These are phyloP conservation scores for Paradendryphiella salina DNA, from an alignment of 2,329 filamentous ascomycete species.

Conservation along the genomic window DNA sequence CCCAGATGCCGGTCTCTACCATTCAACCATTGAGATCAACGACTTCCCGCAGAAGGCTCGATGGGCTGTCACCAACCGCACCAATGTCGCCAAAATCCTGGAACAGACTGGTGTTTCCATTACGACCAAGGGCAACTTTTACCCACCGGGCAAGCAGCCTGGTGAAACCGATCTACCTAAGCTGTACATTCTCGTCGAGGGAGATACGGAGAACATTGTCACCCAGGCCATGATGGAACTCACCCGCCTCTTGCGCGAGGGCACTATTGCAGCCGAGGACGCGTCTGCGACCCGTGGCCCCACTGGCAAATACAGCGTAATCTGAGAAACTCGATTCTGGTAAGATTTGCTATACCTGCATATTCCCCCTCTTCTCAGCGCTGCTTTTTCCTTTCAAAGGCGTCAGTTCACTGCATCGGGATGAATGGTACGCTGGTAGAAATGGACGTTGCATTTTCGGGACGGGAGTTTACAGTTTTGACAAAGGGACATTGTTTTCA, in stretches of 20 bases:
- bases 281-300: constrained; percentile 75
- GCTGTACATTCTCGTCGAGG: constrained; percentile 95
- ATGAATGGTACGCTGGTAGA: not conserved
- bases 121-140: constrained; percentile 94
- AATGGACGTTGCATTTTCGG: not conserved
- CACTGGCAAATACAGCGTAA: constrained; percentile 80
- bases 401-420: constrained; percentile 9
- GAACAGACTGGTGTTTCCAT: constrained; percentile 94
- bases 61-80: constrained; percentile 98
- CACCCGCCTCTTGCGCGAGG: constrained; percentile 84
- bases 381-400: constrained; percentile 45
- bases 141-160: constrained; percentile 78
- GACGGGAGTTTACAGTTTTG: constrained; percentile 3
- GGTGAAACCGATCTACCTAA: constrained; percentile 76
- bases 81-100: constrained; percentile 96
- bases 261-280: constrained; percentile 84
- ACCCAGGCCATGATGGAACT: constrained; percentile 89
- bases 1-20: constrained; percentile 93
- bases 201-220: constrained; percentile 91
- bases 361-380: constrained; percentile 53
- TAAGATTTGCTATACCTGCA: not conserved
- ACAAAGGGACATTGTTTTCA: not conserved
- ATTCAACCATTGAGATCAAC: constrained; percentile 97
- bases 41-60: constrained; percentile 98
- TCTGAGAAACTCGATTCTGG: constrained; percentile 14